These are phyloP conservation scores for Cicer bijugum DNA, from an alignment of 306 rosid genomes.

Conservation along the genomic window DNA sequence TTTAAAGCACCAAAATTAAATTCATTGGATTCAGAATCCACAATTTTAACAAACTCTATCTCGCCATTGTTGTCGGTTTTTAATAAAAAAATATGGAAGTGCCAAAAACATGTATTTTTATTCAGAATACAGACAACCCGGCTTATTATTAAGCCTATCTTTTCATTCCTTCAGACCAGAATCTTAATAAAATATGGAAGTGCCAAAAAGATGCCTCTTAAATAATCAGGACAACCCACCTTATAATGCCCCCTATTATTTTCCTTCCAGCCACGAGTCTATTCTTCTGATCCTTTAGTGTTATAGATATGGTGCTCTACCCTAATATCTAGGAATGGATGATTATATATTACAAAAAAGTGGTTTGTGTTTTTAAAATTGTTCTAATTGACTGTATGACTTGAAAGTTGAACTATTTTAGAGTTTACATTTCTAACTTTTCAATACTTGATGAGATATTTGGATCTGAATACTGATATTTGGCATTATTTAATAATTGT, in stretches of 20 bases:
- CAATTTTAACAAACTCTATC: neutral
- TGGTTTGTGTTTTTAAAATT: neutral
- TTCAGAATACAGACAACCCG: constrained; percentile 7
- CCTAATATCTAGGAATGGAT: neutral
- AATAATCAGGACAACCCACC: too few species aligned
- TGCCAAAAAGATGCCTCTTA: too few species aligned
- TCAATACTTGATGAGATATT: constrained; percentile 11
- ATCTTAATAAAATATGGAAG: too few species aligned
- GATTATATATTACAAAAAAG: constrained; percentile 7
- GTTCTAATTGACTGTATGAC: neutral
- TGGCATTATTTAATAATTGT: neutral
- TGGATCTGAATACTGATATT: constrained; percentile 15
- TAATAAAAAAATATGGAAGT: neutral
- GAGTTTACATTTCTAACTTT: neutral
- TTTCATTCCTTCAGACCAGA: neutral
- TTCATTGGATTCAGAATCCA: neutral
- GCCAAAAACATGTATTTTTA: neutral
- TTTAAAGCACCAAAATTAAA: neutral
- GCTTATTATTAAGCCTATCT: neutral
- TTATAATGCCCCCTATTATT: too few species aligned
- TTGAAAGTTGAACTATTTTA: neutral
- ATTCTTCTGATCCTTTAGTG: neutral
- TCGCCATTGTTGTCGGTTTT: neutral
- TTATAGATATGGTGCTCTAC: neutral
- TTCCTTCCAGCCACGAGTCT: neutral